A percentile compares a stretch with the other conserved stretches of the same genome.
Conservation (phyloP, 805 yeast species). For the Pachysolen tannophilus region DNA sequence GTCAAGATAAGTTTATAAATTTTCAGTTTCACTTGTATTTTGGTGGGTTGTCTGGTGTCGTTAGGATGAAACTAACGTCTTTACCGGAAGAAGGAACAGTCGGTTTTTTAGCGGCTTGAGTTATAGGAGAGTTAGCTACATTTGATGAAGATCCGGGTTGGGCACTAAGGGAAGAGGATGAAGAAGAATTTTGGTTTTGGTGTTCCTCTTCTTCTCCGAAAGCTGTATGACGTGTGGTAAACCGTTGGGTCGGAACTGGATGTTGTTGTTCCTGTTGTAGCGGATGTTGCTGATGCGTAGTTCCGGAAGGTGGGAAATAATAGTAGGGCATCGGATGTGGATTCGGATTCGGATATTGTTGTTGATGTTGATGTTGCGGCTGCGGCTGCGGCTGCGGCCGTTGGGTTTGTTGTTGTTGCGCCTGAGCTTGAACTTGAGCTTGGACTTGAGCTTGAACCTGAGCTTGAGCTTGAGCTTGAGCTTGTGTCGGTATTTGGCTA, state of each 20-base stretch:
- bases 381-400: slow-evolving; percentile 8
- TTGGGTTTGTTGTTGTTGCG: slow-evolving; percentile 1
- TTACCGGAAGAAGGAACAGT: background rate
- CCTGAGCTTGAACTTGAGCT: background rate
- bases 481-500: too few relatives aligned
- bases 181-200: slow-evolving; percentile 1
- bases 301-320: too few relatives aligned
- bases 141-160: too few relatives aligned
- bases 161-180: too few relatives aligned
- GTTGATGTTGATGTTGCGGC: slow-evolving; percentile 7
- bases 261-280: slow-evolving; percentile 8
- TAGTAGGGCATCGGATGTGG: slow-evolving; percentile 2
- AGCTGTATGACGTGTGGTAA: slow-evolving; percentile 2
- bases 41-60: slow-evolving; percentile 19
- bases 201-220: slow-evolving; percentile 8
- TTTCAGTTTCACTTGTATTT: slow-evolving; percentile 8
- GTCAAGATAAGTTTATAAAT: too few relatives aligned
- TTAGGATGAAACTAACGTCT: slow-evolving; percentile 15
- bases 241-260: slow-evolving; percentile 1
- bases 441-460: background rate
- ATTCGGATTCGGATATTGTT: slow-evolving; percentile 5
- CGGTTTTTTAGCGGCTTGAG: background rate
- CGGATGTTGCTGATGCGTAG: too few relatives aligned
- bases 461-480: slow-evolving; percentile 10
- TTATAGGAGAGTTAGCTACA: too few relatives aligned